Conservation (phyloP, 805 yeast genomes). For the Saturnispora sekii region DNA sequence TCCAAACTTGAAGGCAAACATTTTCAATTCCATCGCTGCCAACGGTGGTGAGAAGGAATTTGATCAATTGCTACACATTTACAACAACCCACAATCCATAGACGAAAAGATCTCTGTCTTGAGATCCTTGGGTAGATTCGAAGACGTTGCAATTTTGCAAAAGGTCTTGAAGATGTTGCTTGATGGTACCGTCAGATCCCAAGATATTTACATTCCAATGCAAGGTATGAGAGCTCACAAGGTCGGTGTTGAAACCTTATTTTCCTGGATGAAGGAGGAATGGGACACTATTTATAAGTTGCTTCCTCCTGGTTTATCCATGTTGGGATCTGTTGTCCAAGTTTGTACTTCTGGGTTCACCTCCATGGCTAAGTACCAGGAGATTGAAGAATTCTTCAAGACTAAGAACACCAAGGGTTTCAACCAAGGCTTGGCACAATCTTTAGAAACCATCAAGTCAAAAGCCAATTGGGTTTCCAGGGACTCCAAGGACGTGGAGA, state of each 20-base stretch:
- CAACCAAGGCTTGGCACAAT: slow-evolving; percentile 48
- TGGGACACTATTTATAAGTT: slow-evolving; percentile 61
- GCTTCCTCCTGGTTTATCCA: slow-evolving; percentile 72
- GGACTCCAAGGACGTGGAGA: slow-evolving; percentile 35
- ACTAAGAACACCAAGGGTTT: slow-evolving; percentile 45
- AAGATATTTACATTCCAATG: slow-evolving; percentile 52
- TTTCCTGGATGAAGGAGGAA: slow-evolving; percentile 60
- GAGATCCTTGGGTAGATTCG: slow-evolving; percentile 42
- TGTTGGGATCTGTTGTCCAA: slow-evolving; percentile 69
- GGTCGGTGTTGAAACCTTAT: slow-evolving; percentile 58
- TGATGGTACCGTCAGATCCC: slow-evolving; percentile 62
- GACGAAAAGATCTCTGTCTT: slow-evolving; percentile 52
- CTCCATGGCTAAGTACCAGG: slow-evolving; percentile 30
- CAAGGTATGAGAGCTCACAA: slow-evolving; percentile 55
- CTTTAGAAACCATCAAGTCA: slow-evolving; percentile 46
- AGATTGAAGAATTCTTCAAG: slow-evolving; percentile 37
- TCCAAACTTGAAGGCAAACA: slow-evolving; percentile 37
- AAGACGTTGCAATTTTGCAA: slow-evolving; percentile 28
- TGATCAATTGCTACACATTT: slow-evolving; percentile 35
- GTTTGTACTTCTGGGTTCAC: slow-evolving; percentile 40
- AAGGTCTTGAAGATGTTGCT: slow-evolving; percentile 32
- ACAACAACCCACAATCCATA: slow-evolving; percentile 40
- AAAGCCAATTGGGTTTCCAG: slow-evolving; percentile 46
- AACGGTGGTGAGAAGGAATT: slow-evolving; percentile 31
- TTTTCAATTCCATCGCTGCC: slow-evolving; percentile 36